Percentiles rank a stretch among this genome's conserved stretches.
Evolutionary conservation across 2,329 filamentous ascomycete species (phyloP).

Genomic region (Apiospora rasikravindrae): DNA sequence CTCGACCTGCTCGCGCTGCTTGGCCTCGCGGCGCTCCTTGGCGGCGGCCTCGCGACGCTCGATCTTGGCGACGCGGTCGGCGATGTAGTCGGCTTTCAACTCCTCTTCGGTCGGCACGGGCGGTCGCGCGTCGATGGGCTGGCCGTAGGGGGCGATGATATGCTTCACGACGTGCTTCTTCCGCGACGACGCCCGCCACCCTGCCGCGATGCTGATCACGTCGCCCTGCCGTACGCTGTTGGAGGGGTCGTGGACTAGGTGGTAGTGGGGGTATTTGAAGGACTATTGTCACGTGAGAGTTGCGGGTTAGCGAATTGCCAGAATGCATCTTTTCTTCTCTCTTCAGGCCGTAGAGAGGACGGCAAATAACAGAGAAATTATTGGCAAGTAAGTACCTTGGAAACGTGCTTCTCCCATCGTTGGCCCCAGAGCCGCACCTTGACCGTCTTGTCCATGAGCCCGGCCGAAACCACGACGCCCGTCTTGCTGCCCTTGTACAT

Average conservation of each 20-base stretch:
- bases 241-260: conserved; percentile 80
- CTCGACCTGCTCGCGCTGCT: conserved; percentile 20
- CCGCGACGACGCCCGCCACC: conserved; percentile 67
- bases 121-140: conserved; percentile 66
- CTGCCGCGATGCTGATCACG: conserved; percentile 72
- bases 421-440: conserved; percentile 76
- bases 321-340: background rate
- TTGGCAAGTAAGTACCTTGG: conserved; percentile 62
- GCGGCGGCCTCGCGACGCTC: conserved; percentile 26
- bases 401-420: conserved; percentile 73
- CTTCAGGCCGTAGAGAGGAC: conserved; percentile 4
- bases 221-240: conserved; percentile 76
- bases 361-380: too few species aligned
- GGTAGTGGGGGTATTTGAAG: conserved; percentile 67
- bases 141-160: conserved; percentile 73
- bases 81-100: conserved; percentile 47
- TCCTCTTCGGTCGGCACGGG: conserved; percentile 70
- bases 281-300: conserved; percentile 48
- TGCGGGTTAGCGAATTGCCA: conserved; percentile 9
- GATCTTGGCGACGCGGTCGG: conserved; percentile 58
- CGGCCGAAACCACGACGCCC: conserved; percentile 74
- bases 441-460: conserved; percentile 78
- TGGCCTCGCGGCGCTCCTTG: conserved; percentile 26
- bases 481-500: conserved; percentile 59
- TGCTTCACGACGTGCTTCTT: conserved; percentile 77